phyloP scores from a whole-genome alignment of 495 filamentous ascomycete species.

The Neurospora sp. region DNA sequence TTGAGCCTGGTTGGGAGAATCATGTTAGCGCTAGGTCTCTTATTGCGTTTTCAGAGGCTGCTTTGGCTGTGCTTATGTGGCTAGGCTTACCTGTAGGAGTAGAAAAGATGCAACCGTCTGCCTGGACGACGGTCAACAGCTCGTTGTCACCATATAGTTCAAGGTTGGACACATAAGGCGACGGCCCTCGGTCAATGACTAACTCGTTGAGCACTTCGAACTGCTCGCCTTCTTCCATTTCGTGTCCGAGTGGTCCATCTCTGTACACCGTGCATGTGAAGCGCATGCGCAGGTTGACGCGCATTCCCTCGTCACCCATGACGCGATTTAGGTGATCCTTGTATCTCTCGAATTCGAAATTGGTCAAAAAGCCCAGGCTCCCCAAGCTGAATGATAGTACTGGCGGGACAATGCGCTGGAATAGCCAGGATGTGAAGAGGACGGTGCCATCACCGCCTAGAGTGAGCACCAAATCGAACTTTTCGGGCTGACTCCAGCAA shows the following conservation, averaged over 20 bases:
- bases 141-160: constrained; percentile 92
- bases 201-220: constrained; percentile 96
- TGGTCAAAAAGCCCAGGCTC: constrained; percentile 85
- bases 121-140: constrained; percentile 87
- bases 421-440: constrained; percentile 85
- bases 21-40: constrained; percentile 3
- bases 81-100: constrained; percentile 67
- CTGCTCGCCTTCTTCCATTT: constrained; percentile 67
- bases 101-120: constrained; percentile 93
- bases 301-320: constrained; percentile 89
- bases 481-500: constrained; percentile 80
- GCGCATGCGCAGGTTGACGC: constrained; percentile 90
- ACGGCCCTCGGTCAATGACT: constrained; percentile 93
- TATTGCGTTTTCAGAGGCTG: neutral
- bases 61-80: neutral
- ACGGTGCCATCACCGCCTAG: constrained; percentile 91
- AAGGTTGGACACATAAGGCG: constrained; percentile 90
- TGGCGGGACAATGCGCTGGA: constrained; percentile 85
- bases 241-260: constrained; percentile 31
- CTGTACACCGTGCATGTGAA: constrained; percentile 94
- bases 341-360: constrained; percentile 78
- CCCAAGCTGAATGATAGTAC: constrained; percentile 83
- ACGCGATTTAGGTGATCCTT: constrained; percentile 69
- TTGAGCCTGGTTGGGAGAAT: constrained; percentile 47
- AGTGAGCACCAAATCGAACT: constrained; percentile 86